Evolutionary conservation across 2,329 filamentous ascomycete genomes (phyloP), one percentile per base, ranked within the genome.

Genomic region (Stagonosporopsis cucurbitacearum): DNA sequence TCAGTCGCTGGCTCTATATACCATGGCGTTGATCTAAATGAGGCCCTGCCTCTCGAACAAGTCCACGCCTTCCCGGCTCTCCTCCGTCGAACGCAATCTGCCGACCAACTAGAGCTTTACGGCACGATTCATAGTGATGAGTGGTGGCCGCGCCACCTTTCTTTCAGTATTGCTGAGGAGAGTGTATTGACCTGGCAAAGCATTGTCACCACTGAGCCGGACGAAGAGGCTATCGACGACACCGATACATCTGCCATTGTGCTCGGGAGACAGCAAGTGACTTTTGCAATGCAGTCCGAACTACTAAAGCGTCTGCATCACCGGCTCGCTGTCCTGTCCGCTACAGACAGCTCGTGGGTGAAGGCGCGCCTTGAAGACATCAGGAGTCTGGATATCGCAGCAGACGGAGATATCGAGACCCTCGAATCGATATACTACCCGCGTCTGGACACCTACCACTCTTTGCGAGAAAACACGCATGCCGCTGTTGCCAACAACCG

Each of bases 91-190:
- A 86, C 89, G 20, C 83, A 88, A 64, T 88, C 86, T 65, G 74
- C 85, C 65, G 23, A 66, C 71, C 26, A 72, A 63, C 48, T 75
- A 54, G 1, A 60, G 58, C 6, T 73, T 6, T 64, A 68, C 25
- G 57, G 62, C n/a, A 19, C 60, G 2, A n/a, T 56, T 4, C 66
- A 79, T 1, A 82, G 85, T 57, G 86, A 90, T 58, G 80, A 81
- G 25, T 84, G 84, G 54, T 91, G 88, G 84, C 85, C 89, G 1
- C 86, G 89, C 1, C 84, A 89, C 39, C 81, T 93, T 60, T 92
- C 89, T 4, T 93, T 93, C 71, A 87, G 88, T 54, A 82, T 88
- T 40, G 90, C 88, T 1, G 89, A 91, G 75, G 88, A 92, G 57
- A 89, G 87, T n/a, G 77, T 93, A 7, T 77, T 92, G 1, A 80